phyloP scores from a whole-genome alignment of 2,329 filamentous ascomycete genomes.

The Stemphylium lycopersici region DNA sequence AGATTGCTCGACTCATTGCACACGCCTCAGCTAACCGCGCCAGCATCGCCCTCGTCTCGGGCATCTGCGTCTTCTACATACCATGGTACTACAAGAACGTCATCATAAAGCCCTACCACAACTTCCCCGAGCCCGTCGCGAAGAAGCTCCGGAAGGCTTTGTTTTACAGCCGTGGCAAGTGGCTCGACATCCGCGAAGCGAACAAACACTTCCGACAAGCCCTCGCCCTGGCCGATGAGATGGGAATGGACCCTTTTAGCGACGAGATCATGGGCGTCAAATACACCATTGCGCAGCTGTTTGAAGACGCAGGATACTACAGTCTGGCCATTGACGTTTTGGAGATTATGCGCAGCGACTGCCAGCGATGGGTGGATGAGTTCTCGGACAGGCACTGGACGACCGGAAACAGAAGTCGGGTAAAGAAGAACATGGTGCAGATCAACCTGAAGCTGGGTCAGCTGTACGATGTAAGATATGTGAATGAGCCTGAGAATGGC shows the following conservation, averaged over 20 bases:
- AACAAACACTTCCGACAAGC: slow-evolving; percentile 84
- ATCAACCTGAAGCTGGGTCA: slow-evolving; percentile 85
- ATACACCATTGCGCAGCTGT: slow-evolving; percentile 77
- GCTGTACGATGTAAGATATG: slow-evolving; percentile 77
- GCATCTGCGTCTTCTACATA: slow-evolving; percentile 49
- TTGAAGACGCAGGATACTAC: slow-evolving; percentile 77
- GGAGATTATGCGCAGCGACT: slow-evolving; percentile 76
- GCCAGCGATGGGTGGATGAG: slow-evolving; percentile 58
- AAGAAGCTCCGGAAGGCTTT: slow-evolving; percentile 81
- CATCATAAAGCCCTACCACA: slow-evolving; percentile 58
- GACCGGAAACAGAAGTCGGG: slow-evolving; percentile 62
- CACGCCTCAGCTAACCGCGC: slow-evolving; percentile 10
- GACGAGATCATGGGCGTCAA: slow-evolving; percentile 91
- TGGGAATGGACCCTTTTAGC: slow-evolving; percentile 84
- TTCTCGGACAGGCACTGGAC: slow-evolving; percentile 50
- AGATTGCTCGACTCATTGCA: not conserved
- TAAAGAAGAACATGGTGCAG: slow-evolving; percentile 75
- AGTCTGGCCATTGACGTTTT: slow-evolving; percentile 76
- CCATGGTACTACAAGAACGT: slow-evolving; percentile 56
- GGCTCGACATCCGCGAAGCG: slow-evolving; percentile 75
- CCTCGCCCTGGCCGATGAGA: slow-evolving; percentile 72
- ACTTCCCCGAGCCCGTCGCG: slow-evolving; percentile 72
- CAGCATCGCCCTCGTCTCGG: slow-evolving; percentile 50
- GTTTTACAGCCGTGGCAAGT: slow-evolving; percentile 74
- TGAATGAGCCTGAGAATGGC: slow-evolving; percentile 74